Evolutionary conservation across 495 filamentous ascomycete species (phyloP), one percentile per base, ranked within the genome.

Genomic region (Aspergillus kassunensis): DNA sequence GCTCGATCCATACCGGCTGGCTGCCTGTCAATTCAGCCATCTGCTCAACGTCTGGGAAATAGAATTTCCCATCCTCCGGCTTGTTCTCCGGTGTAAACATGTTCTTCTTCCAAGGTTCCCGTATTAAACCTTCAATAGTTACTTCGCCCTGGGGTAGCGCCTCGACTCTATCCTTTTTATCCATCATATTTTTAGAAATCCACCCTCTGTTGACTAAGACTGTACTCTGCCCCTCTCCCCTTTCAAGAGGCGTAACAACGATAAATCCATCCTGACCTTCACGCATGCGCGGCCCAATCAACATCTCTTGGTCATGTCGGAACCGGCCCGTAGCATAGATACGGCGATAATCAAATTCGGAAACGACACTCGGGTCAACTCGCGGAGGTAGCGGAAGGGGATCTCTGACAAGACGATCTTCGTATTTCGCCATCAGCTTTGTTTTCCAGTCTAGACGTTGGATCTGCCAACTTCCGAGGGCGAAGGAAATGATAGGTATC

Each of bases 81-180:
- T 81, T 73, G 59, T 97, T 98, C 0, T 84, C 84, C 0, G 93
- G 93, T 51, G 93, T 98, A 62, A 98, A 98, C 79, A 91, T 85
- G 62, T 98, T 98, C 80, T 90, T 95, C 78, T 90, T 88, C 85
- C 89, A 95, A 24, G 95, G 92, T 73, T 91, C 82, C 47, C 93
- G 70, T 62, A 98, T 66, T 63, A 98, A 63, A 4, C 93, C 93
- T 64, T 95, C 83, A 2, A 97, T 82, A 6, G 75, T 79, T 3
- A 98, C 85, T 59, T 82, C 79, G 0, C 80, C 88, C 27, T 62
- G 61, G 2, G 83, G 83, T 45, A 97, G 51, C 3, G 80, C 79
- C 23, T 80, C 76, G 0, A 60, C 58, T 20, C 91, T 68, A 44
- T 76, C 76, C 58, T 72, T 67, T 69, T 93, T 86, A 35, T 80